These are phyloP conservation scores for Liriodendron chinense DNA, from an alignment of 164 flowering plant genomes.

Conservation along the genomic window DNA sequence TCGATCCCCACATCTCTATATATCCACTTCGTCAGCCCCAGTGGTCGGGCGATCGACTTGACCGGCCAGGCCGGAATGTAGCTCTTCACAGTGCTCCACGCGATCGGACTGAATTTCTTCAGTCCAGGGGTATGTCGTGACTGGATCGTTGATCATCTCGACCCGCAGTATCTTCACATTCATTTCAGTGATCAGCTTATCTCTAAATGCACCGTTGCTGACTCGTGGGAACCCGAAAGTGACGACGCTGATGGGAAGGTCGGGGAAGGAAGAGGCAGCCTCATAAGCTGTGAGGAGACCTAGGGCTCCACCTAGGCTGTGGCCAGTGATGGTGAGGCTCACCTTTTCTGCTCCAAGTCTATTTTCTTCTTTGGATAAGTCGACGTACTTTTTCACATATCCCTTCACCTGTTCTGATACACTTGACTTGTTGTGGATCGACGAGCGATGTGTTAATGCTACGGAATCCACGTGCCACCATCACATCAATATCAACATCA, in stretches of 20 bases:
- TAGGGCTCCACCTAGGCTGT: too few relatives aligned
- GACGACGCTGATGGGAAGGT: slow-evolving; percentile 40
- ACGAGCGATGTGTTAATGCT: slow-evolving; percentile 41
- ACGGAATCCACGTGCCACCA: slow-evolving; percentile 58
- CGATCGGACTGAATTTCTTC: slow-evolving; percentile 27
- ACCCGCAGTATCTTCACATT: slow-evolving; percentile 48
- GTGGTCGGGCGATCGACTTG: too few relatives aligned
- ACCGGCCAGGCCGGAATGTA: too few relatives aligned
- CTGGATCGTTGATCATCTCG: slow-evolving; percentile 41
- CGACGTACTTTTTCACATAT: slow-evolving; percentile 38
- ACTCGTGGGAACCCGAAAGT: slow-evolving; percentile 66
- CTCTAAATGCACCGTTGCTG: slow-evolving; percentile 50
- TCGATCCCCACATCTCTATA: slow-evolving; percentile 59
- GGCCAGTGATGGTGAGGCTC: too few relatives aligned
- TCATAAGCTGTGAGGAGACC: slow-evolving; percentile 58
- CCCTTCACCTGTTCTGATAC: too few relatives aligned
- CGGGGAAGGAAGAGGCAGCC: slow-evolving; percentile 32
- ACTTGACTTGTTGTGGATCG: slow-evolving; percentile 53
- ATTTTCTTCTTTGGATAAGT: slow-evolving; percentile 20
- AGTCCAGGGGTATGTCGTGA: slow-evolving; percentile 52
- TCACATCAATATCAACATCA: slow-evolving; percentile 27
- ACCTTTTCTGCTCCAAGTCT: slow-evolving; percentile 49
- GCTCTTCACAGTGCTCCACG: too few relatives aligned
- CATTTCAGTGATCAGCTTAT: slow-evolving; percentile 25
- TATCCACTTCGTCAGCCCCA: slow-evolving; percentile 34